A percentile compares a stretch with the other conserved stretches of the same genome.
These are phyloP conservation scores for Senna tora DNA, from an alignment of 306 rosid genomes.

Conservation along the genomic window DNA sequence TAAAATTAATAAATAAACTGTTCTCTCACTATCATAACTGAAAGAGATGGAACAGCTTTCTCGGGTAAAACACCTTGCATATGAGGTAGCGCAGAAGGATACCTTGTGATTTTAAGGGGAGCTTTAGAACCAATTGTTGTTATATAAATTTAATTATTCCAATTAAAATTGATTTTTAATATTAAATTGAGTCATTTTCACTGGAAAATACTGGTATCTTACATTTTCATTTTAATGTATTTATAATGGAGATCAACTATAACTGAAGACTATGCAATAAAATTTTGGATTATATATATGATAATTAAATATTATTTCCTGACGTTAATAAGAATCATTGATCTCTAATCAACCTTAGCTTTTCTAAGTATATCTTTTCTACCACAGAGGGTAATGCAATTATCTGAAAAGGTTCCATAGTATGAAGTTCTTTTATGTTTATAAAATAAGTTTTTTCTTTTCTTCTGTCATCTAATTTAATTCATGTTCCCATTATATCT, in stretches of 20 bases:
- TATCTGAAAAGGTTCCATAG: background rate
- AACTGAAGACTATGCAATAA: background rate
- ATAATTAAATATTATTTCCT: background rate
- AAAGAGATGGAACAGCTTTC: background rate
- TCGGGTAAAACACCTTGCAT: background rate
- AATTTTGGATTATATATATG: background rate
- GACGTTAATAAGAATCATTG: background rate
- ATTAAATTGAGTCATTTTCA: too few species aligned
- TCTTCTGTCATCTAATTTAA: background rate
- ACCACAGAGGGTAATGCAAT: background rate
- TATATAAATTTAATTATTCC: too few species aligned
- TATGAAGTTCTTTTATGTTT: background rate
- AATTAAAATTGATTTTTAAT: background rate
- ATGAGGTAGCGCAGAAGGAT: background rate
- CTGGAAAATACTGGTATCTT: background rate
- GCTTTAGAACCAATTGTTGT: background rate
- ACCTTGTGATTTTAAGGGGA: constrained; percentile 21
- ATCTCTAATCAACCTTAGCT: background rate
- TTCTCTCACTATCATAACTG: background rate
- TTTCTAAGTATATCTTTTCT: background rate
- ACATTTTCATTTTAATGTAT: background rate
- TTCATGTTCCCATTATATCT: background rate
- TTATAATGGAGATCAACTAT: background rate
- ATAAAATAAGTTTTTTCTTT: background rate
- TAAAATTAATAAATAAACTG: background rate